These are phyloP conservation scores for Globisporangium viniferum DNA, from an alignment of 352 stramenopile species.

Conservation along the genomic window DNA sequence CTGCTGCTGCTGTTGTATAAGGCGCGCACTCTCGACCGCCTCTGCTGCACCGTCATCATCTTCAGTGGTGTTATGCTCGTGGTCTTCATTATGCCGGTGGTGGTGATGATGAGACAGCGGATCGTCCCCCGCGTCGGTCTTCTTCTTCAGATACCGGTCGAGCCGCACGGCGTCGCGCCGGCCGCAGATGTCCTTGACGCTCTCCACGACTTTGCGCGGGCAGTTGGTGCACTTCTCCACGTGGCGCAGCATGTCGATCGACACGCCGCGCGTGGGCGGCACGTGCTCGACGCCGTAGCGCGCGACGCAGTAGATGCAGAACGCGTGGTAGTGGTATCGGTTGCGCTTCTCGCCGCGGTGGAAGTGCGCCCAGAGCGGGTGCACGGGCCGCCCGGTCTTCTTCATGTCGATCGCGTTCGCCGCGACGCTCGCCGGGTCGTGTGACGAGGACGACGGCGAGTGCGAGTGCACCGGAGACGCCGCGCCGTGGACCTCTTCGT, in stretches of 20 bases:
- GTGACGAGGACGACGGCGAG: background rate
- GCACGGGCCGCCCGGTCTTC: constrained; percentile 65
- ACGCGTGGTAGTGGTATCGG: constrained; percentile 83
- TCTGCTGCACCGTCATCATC: background rate
- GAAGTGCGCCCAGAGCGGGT: constrained; percentile 81
- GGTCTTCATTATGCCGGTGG: constrained; percentile 11
- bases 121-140: constrained; percentile 9
- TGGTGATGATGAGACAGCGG: constrained; percentile 10
- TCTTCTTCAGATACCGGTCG: constrained; percentile 35
- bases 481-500: background rate
- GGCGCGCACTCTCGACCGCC: background rate
- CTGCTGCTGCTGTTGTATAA: constrained; percentile 1
- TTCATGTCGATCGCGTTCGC: constrained; percentile 25
- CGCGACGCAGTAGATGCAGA: constrained; percentile 76
- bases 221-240: constrained; percentile 71
- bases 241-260: constrained; percentile 78
- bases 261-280: constrained; percentile 70
- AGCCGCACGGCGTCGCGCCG: constrained; percentile 40
- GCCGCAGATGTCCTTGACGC: constrained; percentile 56
- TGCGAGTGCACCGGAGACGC: background rate
- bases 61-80: background rate
- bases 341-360: constrained; percentile 84
- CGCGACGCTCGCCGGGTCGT: background rate
- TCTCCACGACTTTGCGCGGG: constrained; percentile 56
- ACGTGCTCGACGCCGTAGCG: constrained; percentile 52